Evolutionary conservation across 805 yeast genomes (phyloP).

Genomic region (Myxozyma neglecta): DNA sequence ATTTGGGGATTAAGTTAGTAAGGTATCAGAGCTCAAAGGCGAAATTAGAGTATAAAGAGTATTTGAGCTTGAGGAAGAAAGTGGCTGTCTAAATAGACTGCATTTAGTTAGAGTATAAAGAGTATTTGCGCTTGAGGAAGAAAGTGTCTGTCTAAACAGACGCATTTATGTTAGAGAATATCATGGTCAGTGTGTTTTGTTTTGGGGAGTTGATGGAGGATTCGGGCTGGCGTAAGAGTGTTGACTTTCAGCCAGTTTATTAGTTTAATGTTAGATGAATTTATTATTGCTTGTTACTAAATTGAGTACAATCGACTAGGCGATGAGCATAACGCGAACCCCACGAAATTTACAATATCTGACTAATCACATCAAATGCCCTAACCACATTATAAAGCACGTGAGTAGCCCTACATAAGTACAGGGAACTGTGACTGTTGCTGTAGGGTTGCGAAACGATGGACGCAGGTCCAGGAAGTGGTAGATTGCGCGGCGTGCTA

Average conservation of each 20-base stretch:
- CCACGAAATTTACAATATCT: background rate
- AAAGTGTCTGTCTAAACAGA: background rate
- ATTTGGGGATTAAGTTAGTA: constrained; percentile 46
- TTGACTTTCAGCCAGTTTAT: too few relatives aligned
- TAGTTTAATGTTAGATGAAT: background rate
- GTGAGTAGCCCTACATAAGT: too few relatives aligned
- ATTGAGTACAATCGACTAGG: background rate
- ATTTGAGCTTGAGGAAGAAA: constrained; percentile 4
- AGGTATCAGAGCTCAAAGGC: constrained; percentile 59
- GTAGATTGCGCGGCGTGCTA: too few relatives aligned
- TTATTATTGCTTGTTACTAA: background rate
- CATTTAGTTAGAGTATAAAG: constrained; percentile 18
- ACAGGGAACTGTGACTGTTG: too few relatives aligned
- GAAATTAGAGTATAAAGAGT: constrained; percentile 17
- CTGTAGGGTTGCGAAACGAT: too few relatives aligned
- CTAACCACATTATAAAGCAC: background rate
- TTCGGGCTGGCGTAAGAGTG: background rate
- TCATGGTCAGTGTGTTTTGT: too few relatives aligned
- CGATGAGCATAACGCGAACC: background rate
- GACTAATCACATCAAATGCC: background rate
- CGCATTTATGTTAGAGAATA: background rate
- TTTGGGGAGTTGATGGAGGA: background rate
- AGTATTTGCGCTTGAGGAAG: constrained; percentile 11
- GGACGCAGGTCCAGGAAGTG: too few relatives aligned
- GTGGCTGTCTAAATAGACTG: background rate